Conservation (phyloP, 2,329 filamentous ascomycete species). For the Penicillium sumatraense region DNA sequence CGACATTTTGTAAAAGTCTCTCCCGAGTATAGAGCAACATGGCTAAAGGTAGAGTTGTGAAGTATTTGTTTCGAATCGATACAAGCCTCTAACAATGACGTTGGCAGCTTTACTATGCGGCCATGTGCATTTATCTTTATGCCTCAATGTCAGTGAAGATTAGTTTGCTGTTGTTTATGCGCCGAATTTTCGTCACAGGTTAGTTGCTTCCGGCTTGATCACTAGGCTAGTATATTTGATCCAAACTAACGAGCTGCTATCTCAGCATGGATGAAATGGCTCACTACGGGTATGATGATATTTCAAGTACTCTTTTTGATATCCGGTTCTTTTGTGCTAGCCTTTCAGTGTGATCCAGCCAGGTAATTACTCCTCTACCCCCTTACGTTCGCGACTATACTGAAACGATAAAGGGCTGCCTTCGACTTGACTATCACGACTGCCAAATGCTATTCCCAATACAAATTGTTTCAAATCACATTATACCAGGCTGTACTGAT, state of each 20-base stretch:
- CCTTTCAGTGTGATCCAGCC: conserved; percentile 10
- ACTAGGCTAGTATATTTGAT: too few relatives aligned
- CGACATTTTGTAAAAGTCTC: conserved; percentile 3
- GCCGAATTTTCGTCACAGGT: conserved; percentile 11
- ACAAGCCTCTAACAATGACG: too few relatives aligned
- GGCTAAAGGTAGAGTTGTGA: conserved; percentile 16
- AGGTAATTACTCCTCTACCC: not conserved
- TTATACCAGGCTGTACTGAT: conserved; percentile 14
- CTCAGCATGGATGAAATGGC: conserved; percentile 12
- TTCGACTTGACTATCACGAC: conserved; percentile 3
- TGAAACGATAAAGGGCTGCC: not conserved
- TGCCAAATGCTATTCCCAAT: conserved; percentile 6
- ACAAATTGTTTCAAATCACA: conserved; percentile 8
- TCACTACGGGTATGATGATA: conserved; percentile 7
- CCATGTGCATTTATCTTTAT: conserved; percentile 14
- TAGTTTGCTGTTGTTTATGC: conserved; percentile 8
- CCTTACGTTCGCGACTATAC: too few relatives aligned
- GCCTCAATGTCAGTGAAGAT: conserved; percentile 7
- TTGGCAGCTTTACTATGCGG: conserved; percentile 12
- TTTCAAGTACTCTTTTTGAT: conserved; percentile 6
- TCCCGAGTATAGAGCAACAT: not conserved
- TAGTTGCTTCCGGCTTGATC: too few relatives aligned
- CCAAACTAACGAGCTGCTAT: too few relatives aligned
- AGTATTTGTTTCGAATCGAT: too few relatives aligned
- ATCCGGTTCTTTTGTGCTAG: conserved; percentile 10